phyloP scores from a whole-genome alignment of 2,329 filamentous ascomycete genomes.

The Ilyonectria sp. region DNA sequence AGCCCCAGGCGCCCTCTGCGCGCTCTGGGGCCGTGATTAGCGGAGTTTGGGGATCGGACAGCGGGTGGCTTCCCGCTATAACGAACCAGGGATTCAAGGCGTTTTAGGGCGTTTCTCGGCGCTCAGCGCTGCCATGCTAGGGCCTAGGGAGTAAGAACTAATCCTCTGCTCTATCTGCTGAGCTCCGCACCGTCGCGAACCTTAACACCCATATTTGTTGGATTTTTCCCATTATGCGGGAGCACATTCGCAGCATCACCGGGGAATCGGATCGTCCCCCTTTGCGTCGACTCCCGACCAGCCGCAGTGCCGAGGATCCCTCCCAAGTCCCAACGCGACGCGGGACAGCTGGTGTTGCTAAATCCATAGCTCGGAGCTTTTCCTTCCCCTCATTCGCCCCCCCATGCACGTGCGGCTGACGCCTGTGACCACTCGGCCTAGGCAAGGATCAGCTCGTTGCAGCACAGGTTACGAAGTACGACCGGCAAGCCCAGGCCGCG shows the following conservation, averaged over 20 bases:
- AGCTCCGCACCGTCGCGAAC: background rate
- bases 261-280: background rate
- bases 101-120: slow-evolving; percentile 6
- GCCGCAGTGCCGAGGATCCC: background rate
- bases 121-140: background rate
- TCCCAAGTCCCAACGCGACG: slow-evolving; percentile 11
- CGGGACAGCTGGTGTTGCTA: slow-evolving; percentile 1
- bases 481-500: background rate
- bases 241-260: background rate
- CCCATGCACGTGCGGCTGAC: slow-evolving; percentile 20
- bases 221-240: too few relatives aligned
- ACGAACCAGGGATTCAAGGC: slow-evolving; percentile 6
- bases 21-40: slow-evolving; percentile 6
- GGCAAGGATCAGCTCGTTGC: slow-evolving; percentile 9
- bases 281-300: background rate
- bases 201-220: background rate
- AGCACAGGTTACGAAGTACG: background rate
- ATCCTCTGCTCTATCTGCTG: background rate
- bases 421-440: slow-evolving; percentile 8
- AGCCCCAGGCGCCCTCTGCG: slow-evolving; percentile 9
- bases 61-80: slow-evolving; percentile 23
- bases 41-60: slow-evolving; percentile 7
- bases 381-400: slow-evolving; percentile 11
- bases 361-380: slow-evolving; percentile 15
- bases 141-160: background rate